Conservation (phyloP, 257 asterid species). For the Fraxinus excelsior region DNA sequence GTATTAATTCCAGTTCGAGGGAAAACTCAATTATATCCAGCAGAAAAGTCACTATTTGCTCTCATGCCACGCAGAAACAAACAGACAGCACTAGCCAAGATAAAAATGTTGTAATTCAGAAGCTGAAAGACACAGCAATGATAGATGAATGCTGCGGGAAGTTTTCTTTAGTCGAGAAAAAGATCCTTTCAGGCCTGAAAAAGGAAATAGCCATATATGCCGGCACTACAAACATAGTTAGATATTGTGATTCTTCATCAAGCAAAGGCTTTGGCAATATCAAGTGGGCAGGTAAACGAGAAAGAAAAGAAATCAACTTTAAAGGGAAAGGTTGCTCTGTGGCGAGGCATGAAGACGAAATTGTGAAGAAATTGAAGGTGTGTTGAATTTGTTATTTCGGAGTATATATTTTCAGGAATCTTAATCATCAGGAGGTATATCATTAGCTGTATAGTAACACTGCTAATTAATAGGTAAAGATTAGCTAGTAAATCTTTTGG, state of each 20-base stretch:
- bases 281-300: not conserved
- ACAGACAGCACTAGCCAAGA: constrained; percentile 9
- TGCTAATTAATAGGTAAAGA: not conserved
- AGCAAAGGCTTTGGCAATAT: not conserved
- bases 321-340: constrained; percentile 6
- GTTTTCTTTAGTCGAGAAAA: constrained; percentile 25
- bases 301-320: constrained; percentile 2
- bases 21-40: not conserved
- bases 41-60: not conserved
- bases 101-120: constrained; percentile 21
- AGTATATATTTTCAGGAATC: not conserved
- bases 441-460: not conserved
- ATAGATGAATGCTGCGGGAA: constrained; percentile 26
- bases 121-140: constrained; percentile 22
- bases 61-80: constrained; percentile 19
- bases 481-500: not conserved
- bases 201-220: constrained; percentile 25
- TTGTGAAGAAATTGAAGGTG: constrained; percentile 28
- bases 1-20: not conserved
- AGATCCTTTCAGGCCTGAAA: constrained; percentile 19
- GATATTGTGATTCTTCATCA: constrained; percentile 9
- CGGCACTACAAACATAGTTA: constrained; percentile 27
- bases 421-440: not conserved
- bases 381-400: constrained; percentile 8
- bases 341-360: constrained; percentile 12